Evolutionary conservation across 177 flowering plant genomes (phyloP), one percentile per base, ranked within the genome.

Genomic region (Vitis hybrid): DNA sequence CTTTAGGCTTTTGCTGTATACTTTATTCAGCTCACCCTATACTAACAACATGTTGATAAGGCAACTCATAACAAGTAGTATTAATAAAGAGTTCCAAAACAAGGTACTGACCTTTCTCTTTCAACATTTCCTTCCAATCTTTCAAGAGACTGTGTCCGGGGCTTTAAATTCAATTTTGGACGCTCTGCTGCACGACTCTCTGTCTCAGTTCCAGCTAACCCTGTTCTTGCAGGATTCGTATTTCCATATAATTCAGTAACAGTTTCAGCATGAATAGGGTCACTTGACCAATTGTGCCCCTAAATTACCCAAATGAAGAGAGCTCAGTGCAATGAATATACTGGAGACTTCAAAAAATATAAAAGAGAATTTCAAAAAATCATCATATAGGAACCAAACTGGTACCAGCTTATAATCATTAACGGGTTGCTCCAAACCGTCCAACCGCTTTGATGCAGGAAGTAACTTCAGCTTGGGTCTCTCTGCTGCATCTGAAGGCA

Each of bases 381-480:
- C 16, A 26, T 60, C 48, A 54, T 10, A 72, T 10, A 39, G 10
- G 31, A 26, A 9, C 54, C 31, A 61, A 26, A n/a, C 11, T 11
- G 11, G 58, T 80, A 90, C 99, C 93, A 82, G 89, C 67, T 85
- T 84, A 75, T 72, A 65, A 61, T 86, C 86, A 65, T 67, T 50
- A n/a, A 67, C 71, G 63, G 77, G 71, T 29, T 80, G 68, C 63
- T 90, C 97, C 19, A 50, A 39, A 68, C 34, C 70, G 53, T 88
- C 97, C 68, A 87, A 20, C 16, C 93, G 93, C 79, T 82, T 93
- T 68, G 90, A 77, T 75, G 95, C 84, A 14, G 97, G 95, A 62
- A 87, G 85, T 39, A 93, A 81, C 80, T 86, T 93, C 79, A 92
- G 71, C 78, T 86, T 93, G 16, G 96, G 98, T 67, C 99, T 69